Evolutionary conservation across 345 rosid genomes (phyloP), one percentile per base, ranked within the genome.

Genomic region (Pistacia atlantica): DNA sequence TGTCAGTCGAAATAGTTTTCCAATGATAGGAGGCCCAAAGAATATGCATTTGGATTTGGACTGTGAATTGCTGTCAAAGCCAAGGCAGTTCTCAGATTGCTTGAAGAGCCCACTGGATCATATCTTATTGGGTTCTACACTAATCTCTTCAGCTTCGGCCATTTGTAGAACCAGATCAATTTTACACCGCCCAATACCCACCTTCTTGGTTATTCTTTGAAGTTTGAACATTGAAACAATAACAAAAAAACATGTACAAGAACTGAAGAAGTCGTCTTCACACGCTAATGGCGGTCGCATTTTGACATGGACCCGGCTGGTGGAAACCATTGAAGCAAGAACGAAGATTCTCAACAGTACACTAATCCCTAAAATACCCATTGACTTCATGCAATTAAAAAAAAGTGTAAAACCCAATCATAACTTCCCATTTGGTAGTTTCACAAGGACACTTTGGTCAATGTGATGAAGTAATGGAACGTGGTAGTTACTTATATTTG

Each of bases 381-480:
- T 45, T 25, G 25, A 55, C 22, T 31, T 46, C 18, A 14, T 25
- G 4, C 7, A 25, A 25, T 25, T 0, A 25, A 25, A 25, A 25
- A 25, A 25, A 25, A 25, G 1, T 4, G 5, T 38, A 38, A 4
- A 4, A 38, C 3, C 20, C 11, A 37, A 45, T 11, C 25, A 54
- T 14, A 9, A 25, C 72, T 52, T 67, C 45, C 46, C 31, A 51
- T 28, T 61, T 48, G 63, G 22, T 48, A 28, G 58, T 35, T 59
- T 4, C 7, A 0, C 0, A 69, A 49, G 81, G 77, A 64, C 17
- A 71, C 8, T 48, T 25, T 25, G 35, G 84, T 81, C 73, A 63
- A 56, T 62, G 8, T 0, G 16, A 0, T 37, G 28, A 17, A 2
- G 3, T n/a, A 10, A 2, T 5, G 13, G 28, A 12, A 11, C 62